phyloP scores from a whole-genome alignment of 352 stramenopile genomes.

The Phytophthora podocarpi region DNA sequence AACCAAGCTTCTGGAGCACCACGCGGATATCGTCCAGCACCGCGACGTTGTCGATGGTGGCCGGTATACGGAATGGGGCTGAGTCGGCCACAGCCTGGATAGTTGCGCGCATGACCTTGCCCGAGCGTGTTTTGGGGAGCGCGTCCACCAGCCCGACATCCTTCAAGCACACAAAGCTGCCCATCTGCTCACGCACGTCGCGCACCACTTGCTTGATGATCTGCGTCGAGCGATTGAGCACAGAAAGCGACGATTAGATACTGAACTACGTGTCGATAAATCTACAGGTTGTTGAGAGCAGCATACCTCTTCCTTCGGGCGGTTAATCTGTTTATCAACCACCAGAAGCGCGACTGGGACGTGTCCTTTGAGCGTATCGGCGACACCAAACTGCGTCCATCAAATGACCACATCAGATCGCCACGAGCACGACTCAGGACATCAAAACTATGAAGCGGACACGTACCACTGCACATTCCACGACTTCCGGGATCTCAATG shows the following conservation, averaged over 20 bases:
- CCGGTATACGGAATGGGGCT: constrained; percentile 43
- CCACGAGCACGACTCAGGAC: not conserved
- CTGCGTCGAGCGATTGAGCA: constrained; percentile 6
- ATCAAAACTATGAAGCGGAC: not conserved
- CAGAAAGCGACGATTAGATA: constrained; percentile 2
- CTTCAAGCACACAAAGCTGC: constrained; percentile 60
- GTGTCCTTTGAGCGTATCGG: constrained; percentile 51
- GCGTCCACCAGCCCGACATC: constrained; percentile 46
- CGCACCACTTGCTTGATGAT: constrained; percentile 45
- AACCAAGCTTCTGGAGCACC: constrained; percentile 47
- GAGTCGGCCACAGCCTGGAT: constrained; percentile 59
- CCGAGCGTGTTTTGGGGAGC: constrained; percentile 57
- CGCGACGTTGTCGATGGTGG: constrained; percentile 57
- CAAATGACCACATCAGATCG: constrained; percentile 12
- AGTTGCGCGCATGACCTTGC: constrained; percentile 60
- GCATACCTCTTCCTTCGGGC: constrained; percentile 39
- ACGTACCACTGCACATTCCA: constrained; percentile 86
- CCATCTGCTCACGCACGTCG: constrained; percentile 52
- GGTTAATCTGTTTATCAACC: constrained; percentile 46
- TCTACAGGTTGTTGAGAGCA: not conserved
- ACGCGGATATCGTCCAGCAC: constrained; percentile 45
- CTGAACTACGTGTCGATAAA: not conserved
- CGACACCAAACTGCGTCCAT: constrained; percentile 44
- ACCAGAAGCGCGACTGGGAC: constrained; percentile 51
- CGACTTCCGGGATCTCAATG: constrained; percentile 78